phyloP scores from a whole-genome alignment of 345 rosid species.

The Eucalyptus polybractea region DNA sequence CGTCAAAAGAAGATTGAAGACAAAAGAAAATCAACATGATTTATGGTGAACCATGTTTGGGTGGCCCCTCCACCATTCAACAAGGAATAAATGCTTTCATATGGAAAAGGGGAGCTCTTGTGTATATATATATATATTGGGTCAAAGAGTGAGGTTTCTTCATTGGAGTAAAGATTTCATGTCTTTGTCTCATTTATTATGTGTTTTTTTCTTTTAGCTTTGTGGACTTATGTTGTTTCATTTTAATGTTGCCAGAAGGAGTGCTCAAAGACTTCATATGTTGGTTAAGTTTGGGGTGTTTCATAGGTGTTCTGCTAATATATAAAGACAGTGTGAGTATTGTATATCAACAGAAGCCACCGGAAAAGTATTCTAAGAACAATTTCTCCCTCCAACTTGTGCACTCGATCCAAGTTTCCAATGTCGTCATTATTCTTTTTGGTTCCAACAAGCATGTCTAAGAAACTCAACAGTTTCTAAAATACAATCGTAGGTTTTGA shows the following conservation, averaged over 20 bases:
- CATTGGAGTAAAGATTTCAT: background rate
- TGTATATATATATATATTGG: too few relatives aligned
- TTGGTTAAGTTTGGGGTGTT: background rate
- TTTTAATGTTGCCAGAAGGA: background rate
- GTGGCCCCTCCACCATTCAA: background rate
- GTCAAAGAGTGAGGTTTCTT: background rate
- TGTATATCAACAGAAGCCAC: too few relatives aligned
- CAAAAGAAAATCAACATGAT: background rate
- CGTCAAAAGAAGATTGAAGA: background rate
- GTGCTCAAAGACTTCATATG: background rate
- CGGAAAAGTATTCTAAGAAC: too few relatives aligned
- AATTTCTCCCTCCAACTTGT: background rate
- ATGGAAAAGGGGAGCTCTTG: background rate
- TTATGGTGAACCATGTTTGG: background rate
- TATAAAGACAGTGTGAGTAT: too few relatives aligned
- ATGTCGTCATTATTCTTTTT: background rate
- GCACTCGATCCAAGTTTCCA: background rate
- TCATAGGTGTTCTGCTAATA: background rate
- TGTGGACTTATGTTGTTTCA: background rate
- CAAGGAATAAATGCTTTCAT: background rate
- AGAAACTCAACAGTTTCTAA: background rate
- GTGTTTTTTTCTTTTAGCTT: background rate
- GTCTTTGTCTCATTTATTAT: background rate
- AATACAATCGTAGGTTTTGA: fast-evolving
- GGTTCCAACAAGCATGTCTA: background rate